Evolutionary conservation across 2,329 filamentous ascomycete species (phyloP), one percentile per base, ranked within the genome.

Genomic region (Dothideomycetidae sp.): DNA sequence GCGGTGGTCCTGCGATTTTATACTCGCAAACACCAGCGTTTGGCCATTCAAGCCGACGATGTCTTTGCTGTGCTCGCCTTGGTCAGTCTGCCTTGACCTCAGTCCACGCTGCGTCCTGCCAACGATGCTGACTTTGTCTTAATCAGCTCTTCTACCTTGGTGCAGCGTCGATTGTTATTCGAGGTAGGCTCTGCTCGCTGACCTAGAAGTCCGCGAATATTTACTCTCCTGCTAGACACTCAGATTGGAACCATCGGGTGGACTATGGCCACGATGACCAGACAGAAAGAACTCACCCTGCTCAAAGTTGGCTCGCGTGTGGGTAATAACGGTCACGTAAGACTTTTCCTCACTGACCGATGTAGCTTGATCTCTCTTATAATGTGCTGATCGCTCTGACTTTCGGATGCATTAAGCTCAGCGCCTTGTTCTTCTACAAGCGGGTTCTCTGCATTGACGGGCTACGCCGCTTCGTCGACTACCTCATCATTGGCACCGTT

Each of bases 401-500:
- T 10, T 10, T 33, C 9, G 36, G 29, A n/a, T 21, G 36, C 21
- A 31, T 31, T 12, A 39, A 39, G 29, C 16, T 39, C 7, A 34
- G 30, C 21, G 36, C 36, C 3, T 21, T 39, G 13, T 39, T 33
- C 30, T 11, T 39, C 15, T 39, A 39, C 21, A 16, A 15, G 3
- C 36, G 36, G 11, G 10, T 39, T n/a, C 33, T 39, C 30, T n/a
- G 9, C n/a, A n/a, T 34, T 5, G 7, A 7, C 7, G 21, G 21
- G 12, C 18, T 10, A 5, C 16, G 7, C 3, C 12, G n/a, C 19
- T n/a, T n/a, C n/a, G 15, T 19, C 10, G 32, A 33, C 36, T 33
- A 34, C 17, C 5, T 4, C 21, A 16, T 39, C 5, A n/a, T 7
- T 3, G 29, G 5, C 9, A 39, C 36, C 11, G 12, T 39, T 4